Evolutionary conservation across 73 alveolate genomes (phyloP).

Genomic region (Paramecium bursaria): DNA sequence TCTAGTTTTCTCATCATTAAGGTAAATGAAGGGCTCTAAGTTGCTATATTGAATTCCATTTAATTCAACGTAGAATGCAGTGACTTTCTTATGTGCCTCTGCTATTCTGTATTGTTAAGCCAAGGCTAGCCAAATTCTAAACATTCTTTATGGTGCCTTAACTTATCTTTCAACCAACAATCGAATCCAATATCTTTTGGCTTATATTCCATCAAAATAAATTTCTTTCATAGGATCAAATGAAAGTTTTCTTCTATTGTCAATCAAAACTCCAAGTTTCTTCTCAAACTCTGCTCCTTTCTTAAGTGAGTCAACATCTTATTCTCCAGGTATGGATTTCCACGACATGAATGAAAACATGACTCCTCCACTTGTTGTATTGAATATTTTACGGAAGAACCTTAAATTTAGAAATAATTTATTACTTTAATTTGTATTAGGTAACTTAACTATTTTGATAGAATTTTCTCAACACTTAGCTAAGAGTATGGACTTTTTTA

Average conservation of each 20-base stretch:
- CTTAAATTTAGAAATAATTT: neutral
- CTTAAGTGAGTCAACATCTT: neutral
- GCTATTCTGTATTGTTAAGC: neutral
- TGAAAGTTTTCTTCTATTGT: neutral
- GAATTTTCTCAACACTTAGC: constrained; percentile 8
- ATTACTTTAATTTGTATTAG: neutral
- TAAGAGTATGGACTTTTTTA: no score
- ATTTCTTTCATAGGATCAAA: constrained; percentile 38
- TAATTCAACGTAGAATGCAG: neutral
- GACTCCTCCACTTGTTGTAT: constrained; percentile 1
- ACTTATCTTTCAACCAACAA: neutral
- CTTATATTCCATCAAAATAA: constrained; percentile 1
- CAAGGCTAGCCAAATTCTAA: neutral
- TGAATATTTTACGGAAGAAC: neutral
- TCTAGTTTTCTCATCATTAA: neutral
- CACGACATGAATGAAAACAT: constrained; percentile 10
- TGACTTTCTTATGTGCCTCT: neutral
- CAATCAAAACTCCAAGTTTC: neutral
- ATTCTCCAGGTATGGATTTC: neutral
- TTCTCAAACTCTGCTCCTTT: neutral
- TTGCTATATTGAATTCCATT: neutral
- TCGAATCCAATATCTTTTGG: constrained; percentile 14
- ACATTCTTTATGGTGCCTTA: constrained; percentile 24
- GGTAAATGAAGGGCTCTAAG: neutral
- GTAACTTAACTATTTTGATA: no score